Evolutionary conservation across 805 yeast species (phyloP).

Genomic region (Lipomyces chichibuensis): DNA sequence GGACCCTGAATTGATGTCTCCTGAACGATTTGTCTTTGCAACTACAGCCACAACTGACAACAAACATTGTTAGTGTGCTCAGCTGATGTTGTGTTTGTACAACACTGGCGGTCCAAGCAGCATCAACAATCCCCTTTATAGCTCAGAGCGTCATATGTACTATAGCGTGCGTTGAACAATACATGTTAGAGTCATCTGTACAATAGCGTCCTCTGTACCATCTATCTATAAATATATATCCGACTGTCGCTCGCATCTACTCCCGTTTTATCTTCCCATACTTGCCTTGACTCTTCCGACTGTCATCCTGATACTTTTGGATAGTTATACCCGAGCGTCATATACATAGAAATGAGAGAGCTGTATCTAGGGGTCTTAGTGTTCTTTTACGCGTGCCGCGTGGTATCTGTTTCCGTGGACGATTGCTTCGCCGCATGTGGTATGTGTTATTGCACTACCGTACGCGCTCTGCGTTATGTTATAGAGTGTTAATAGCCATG

Average conservation of each 20-base stretch:
- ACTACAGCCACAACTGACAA: too few species aligned
- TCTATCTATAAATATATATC: background rate
- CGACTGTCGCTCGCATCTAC: background rate
- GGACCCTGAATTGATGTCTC: too few species aligned
- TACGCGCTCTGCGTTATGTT: background rate
- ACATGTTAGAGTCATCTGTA: too few species aligned
- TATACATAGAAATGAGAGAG: background rate
- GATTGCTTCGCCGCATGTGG: slow-evolving; percentile 17
- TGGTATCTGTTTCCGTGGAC: slow-evolving; percentile 2
- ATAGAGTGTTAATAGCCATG: background rate
- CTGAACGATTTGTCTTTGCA: too few species aligned
- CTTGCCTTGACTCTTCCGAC: background rate
- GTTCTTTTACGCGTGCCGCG: background rate
- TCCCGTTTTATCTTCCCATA: background rate
- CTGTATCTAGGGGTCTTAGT: background rate
- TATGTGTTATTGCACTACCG: background rate
- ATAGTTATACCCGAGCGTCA: background rate
- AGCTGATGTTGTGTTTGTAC: too few species aligned
- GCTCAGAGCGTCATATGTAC: too few species aligned
- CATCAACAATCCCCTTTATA: too few species aligned
- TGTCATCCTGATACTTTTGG: background rate
- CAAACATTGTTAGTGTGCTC: too few species aligned
- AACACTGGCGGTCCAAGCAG: too few species aligned
- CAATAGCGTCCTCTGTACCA: too few species aligned
- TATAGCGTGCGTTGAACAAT: too few species aligned